phyloP scores from a whole-genome alignment of 1,284 basidiomycete genomes.

The Austroboletus niveus region DNA sequence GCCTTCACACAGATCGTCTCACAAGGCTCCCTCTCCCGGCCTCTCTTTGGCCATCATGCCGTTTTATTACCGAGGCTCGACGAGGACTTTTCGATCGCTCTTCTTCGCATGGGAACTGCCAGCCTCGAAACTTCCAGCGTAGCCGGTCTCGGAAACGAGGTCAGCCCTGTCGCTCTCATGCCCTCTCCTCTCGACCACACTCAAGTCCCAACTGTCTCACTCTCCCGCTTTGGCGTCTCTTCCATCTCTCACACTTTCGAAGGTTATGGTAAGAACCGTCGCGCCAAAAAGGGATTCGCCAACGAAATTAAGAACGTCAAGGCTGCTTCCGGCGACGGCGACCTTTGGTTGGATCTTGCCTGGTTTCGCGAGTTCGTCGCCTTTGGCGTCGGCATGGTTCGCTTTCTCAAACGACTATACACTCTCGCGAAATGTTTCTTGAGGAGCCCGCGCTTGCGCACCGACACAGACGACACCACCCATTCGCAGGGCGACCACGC shows the following conservation, averaged over 20 bases:
- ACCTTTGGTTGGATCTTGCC: constrained; percentile 41
- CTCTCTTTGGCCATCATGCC: constrained; percentile 46
- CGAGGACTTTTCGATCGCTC: constrained; percentile 70
- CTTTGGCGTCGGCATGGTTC: constrained; percentile 36
- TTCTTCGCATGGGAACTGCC: constrained; percentile 68
- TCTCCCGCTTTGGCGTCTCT: constrained; percentile 43
- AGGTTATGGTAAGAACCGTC: constrained; percentile 18
- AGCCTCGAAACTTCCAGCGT: constrained; percentile 71
- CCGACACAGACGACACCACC: constrained; percentile 2
- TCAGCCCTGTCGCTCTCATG: constrained; percentile 47
- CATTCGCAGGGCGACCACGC: constrained; percentile 9
- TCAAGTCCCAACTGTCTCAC: constrained; percentile 35
- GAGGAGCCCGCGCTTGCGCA: constrained; percentile 11
- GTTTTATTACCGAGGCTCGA: constrained; percentile 51
- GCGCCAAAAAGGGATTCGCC: constrained; percentile 36
- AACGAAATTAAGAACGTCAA: constrained; percentile 52
- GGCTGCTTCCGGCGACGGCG: constrained; percentile 34
- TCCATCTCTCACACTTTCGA: constrained; percentile 33
- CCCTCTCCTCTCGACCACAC: constrained; percentile 19
- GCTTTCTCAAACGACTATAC: constrained; percentile 40
- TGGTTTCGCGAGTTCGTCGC: constrained; percentile 48
- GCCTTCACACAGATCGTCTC: constrained; percentile 62
- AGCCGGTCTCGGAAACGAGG: constrained; percentile 71
- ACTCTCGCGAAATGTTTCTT: constrained; percentile 23
- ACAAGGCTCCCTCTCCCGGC: constrained; percentile 45